A percentile compares a stretch with the other conserved stretches of the same genome.
phyloP scores from a whole-genome alignment of 75 land plant genomes.

The Larix kaempferi region DNA sequence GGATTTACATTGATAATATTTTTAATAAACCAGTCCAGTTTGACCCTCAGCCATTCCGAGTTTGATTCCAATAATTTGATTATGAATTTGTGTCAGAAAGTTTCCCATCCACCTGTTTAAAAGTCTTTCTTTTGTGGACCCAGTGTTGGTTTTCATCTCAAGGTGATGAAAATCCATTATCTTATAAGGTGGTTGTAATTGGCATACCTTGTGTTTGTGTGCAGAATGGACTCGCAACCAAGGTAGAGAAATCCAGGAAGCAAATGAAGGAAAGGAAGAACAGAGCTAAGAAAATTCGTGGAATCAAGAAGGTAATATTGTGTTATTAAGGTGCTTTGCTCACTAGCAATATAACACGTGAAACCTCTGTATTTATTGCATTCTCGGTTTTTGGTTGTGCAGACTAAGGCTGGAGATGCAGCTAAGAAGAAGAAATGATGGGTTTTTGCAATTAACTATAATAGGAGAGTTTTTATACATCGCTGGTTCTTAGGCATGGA shows the following conservation, averaged over 20 bases:
- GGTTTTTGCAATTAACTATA: background rate
- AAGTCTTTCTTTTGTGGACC: too few relatives aligned
- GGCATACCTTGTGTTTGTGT: background rate
- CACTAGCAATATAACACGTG: background rate
- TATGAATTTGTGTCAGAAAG: too few relatives aligned
- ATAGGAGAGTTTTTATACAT: too few relatives aligned
- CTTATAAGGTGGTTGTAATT: too few relatives aligned
- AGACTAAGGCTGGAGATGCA: conserved; percentile 58
- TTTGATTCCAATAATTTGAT: too few relatives aligned
- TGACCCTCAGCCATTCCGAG: too few relatives aligned
- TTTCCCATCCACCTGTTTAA: too few relatives aligned
- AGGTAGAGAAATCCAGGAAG: conserved; percentile 80
- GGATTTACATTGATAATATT: too few relatives aligned
- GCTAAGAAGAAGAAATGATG: conserved; percentile 43
- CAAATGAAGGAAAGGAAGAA: conserved; percentile 82
- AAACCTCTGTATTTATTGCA: background rate
- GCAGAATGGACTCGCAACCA: conserved; percentile 75
- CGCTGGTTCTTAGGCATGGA: too few relatives aligned
- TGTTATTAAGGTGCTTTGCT: background rate
- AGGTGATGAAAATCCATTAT: too few relatives aligned
- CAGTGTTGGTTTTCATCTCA: too few relatives aligned
- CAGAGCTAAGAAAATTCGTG: conserved; percentile 68
- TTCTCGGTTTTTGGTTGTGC: conserved; percentile 8
- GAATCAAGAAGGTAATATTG: conserved; percentile 57
- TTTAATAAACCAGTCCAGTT: too few relatives aligned